Evolutionary conservation across 2,329 filamentous ascomycete species (phyloP).

Genomic region (Remersonia thermophila): DNA sequence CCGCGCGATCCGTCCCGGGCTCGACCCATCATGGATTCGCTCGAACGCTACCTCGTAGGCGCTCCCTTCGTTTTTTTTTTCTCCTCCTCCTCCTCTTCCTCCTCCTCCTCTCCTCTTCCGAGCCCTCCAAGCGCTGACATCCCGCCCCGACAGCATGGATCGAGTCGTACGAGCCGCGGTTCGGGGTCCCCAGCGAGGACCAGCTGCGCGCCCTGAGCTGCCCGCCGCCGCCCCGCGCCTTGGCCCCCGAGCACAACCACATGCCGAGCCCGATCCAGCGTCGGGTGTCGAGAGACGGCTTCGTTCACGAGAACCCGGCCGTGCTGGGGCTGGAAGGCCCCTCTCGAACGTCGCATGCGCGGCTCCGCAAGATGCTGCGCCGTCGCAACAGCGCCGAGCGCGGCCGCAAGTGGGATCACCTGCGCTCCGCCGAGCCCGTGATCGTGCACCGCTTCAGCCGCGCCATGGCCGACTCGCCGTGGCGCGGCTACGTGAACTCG

Average conservation of each 20-base stretch:
- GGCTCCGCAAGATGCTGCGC: slow-evolving; percentile 34
- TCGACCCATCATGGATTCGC: slow-evolving; percentile 7
- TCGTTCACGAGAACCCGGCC: slow-evolving; percentile 28
- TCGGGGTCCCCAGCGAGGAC: slow-evolving; percentile 26
- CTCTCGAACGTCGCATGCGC: slow-evolving; percentile 18
- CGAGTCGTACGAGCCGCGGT: slow-evolving; percentile 32
- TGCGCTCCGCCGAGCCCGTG: slow-evolving; percentile 46
- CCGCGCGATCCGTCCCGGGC: slow-evolving; percentile 3
- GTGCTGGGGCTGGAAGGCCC: slow-evolving; percentile 22
- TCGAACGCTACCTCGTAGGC: slow-evolving; percentile 21
- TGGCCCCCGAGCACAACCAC: slow-evolving; percentile 31
- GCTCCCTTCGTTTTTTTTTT: not conserved
- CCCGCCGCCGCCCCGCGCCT: slow-evolving; percentile 24
- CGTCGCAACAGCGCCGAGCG: slow-evolving; percentile 34
- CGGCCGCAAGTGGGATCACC: slow-evolving; percentile 47
- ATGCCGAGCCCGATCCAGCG: slow-evolving; percentile 27
- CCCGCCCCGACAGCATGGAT: slow-evolving; percentile 31
- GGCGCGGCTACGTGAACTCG: slow-evolving; percentile 42
- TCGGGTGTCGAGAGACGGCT: slow-evolving; percentile 37
- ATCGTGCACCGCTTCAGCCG: slow-evolving; percentile 40
- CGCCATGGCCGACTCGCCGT: slow-evolving; percentile 31
- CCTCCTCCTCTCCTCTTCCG: too few species aligned
- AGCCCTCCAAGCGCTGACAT: too few species aligned
- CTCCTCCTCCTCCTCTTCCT: too few species aligned
- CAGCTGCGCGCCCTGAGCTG: slow-evolving; percentile 28